Percentiles rank a stretch among this genome's conserved stretches.
These are phyloP conservation scores for Bjerkandera adusta DNA, from an alignment of 1,284 basidiomycete genomes.

Conservation along the genomic window DNA sequence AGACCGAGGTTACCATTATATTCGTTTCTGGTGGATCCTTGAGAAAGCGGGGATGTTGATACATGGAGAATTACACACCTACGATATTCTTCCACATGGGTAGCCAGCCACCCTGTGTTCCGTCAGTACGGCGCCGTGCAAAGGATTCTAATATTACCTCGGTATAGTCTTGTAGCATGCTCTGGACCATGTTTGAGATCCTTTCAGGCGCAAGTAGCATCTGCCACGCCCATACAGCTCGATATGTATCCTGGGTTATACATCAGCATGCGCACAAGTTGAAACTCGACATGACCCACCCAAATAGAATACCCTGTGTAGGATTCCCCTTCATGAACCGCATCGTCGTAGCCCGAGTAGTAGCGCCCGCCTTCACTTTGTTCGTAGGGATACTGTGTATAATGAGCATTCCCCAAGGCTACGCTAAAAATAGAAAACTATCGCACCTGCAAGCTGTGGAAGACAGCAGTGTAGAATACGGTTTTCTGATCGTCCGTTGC, in stretches of 20 bases:
- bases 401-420: neutral
- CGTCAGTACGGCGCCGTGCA: neutral
- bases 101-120: slow-evolving; percentile 69
- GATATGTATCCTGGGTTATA: slow-evolving; percentile 63
- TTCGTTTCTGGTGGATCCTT: slow-evolving; percentile 52
- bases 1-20: slow-evolving; percentile 50
- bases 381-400: slow-evolving; percentile 75
- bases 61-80: slow-evolving; percentile 37
- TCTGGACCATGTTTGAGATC: slow-evolving; percentile 71
- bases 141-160: slow-evolving; percentile 39
- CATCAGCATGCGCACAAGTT: neutral
- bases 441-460: slow-evolving; percentile 67
- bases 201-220: slow-evolving; percentile 77
- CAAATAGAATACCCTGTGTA: slow-evolving; percentile 87
- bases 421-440: neutral
- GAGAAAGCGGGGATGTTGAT: neutral
- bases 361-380: slow-evolving; percentile 68
- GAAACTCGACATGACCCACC: slow-evolving; percentile 38
- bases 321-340: slow-evolving; percentile 59
- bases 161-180: slow-evolving; percentile 78
- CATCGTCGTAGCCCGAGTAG: slow-evolving; percentile 75
- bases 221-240: slow-evolving; percentile 78
- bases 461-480: slow-evolving; percentile 68
- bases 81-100: slow-evolving; percentile 92
- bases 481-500: slow-evolving; percentile 50